A percentile compares a stretch with the other conserved stretches of the same genome.
Evolutionary conservation across 2,329 filamentous ascomycete species (phyloP).

Genomic region (Epichloe glyceriae): DNA sequence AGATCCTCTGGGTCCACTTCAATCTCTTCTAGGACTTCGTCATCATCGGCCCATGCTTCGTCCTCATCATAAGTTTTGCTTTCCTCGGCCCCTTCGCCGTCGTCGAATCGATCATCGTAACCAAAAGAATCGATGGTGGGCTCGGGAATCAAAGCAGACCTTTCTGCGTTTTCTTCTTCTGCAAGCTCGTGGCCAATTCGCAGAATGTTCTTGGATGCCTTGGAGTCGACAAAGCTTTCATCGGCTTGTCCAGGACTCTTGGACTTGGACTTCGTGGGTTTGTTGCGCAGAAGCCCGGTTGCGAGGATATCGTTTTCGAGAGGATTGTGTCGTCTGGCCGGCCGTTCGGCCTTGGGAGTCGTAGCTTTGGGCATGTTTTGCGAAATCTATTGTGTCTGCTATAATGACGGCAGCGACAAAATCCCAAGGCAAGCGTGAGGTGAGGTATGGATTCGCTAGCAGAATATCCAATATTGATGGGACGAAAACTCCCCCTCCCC

Average conservation of each 20-base stretch:
- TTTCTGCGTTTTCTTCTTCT: slow-evolving; percentile 53
- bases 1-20: slow-evolving; percentile 84
- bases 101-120: slow-evolving; percentile 63
- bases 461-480: slow-evolving; percentile 1
- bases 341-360: slow-evolving; percentile 42
- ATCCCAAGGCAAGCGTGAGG: background rate
- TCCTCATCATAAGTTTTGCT: slow-evolving; percentile 39
- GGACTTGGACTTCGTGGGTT: slow-evolving; percentile 57
- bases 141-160: slow-evolving; percentile 24
- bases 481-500: slow-evolving; percentile 12
- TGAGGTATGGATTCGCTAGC: background rate
- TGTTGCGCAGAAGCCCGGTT: slow-evolving; percentile 56
- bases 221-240: slow-evolving; percentile 71
- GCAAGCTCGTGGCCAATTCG: slow-evolving; percentile 79
- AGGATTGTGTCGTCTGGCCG: slow-evolving; percentile 68
- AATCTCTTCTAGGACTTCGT: slow-evolving; percentile 55
- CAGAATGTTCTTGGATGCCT: slow-evolving; percentile 77
- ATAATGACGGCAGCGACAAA: background rate
- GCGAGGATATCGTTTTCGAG: slow-evolving; percentile 77
- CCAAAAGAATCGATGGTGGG: slow-evolving; percentile 48
- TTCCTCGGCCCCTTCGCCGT: slow-evolving; percentile 35
- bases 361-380: slow-evolving; percentile 66
- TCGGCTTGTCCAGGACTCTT: slow-evolving; percentile 49
- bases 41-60: slow-evolving; percentile 67
- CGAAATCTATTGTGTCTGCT: background rate